Percentiles rank a stretch among this genome's conserved stretches.
Evolutionary conservation across 176 grass and related monocot species (phyloP).

Genomic region (Aegilops sharonensis): DNA sequence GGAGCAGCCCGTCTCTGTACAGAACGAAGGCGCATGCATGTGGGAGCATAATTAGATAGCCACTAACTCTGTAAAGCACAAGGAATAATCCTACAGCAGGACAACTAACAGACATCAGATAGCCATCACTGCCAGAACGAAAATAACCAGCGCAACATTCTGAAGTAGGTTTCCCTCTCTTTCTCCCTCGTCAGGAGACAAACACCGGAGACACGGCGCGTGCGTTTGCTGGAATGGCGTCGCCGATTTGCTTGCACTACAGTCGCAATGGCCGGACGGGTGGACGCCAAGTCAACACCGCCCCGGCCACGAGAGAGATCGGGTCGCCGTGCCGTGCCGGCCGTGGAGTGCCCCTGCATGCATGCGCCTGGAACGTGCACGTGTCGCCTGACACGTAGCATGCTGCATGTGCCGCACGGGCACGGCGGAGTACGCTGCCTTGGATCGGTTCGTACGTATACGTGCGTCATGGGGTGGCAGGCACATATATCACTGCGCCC

Average conservation of each 20-base stretch:
- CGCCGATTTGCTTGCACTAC: background rate
- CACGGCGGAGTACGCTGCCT: background rate
- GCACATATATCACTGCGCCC: background rate
- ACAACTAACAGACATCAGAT: too few relatives aligned
- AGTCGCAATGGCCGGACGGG: background rate
- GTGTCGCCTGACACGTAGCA: background rate
- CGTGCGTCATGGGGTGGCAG: background rate
- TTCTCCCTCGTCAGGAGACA: background rate
- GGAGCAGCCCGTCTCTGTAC: background rate
- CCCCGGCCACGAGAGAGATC: too few relatives aligned
- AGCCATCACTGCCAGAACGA: too few relatives aligned
- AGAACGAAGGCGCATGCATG: background rate
- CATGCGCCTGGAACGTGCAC: background rate
- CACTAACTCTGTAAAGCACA: background rate
- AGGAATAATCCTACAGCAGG: background rate
- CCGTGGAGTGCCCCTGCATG: too few relatives aligned
- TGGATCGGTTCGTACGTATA: background rate
- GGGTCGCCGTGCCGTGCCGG: too few relatives aligned
- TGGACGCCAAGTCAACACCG: background rate
- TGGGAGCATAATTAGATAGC: background rate
- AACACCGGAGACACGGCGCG: too few relatives aligned
- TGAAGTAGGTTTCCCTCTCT: too few relatives aligned
- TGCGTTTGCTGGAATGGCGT: background rate
- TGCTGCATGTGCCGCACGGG: background rate
- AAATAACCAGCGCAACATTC: too few relatives aligned